Percentiles rank a stretch among this genome's conserved stretches.
Evolutionary conservation across 495 filamentous ascomycete species (phyloP).

Genomic region (Neohortaea acidophila): DNA sequence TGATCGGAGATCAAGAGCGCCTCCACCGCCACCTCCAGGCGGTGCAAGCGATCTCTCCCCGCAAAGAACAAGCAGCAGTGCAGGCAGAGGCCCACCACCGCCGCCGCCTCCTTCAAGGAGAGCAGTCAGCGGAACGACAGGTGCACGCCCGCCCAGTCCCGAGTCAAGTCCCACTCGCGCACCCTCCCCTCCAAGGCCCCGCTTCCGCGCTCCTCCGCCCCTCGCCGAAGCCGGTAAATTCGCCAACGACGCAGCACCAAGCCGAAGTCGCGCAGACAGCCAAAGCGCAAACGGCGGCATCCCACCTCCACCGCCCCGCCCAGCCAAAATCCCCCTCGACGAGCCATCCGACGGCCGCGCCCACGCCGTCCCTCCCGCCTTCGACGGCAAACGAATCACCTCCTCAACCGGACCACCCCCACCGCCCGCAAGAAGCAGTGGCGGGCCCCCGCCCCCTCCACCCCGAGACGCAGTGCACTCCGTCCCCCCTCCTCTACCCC

Average conservation of each 20-base stretch:
- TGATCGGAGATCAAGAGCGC: constrained; percentile 35
- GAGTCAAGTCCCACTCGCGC: constrained; percentile 36
- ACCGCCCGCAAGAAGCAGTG: constrained; percentile 47
- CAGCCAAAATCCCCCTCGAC: constrained; percentile 73
- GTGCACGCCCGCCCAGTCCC: constrained; percentile 26
- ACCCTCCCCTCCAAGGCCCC: constrained; percentile 31
- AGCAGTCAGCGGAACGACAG: constrained; percentile 26
- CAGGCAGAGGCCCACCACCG: constrained; percentile 58
- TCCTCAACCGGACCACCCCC: constrained; percentile 52
- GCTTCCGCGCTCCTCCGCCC: constrained; percentile 20
- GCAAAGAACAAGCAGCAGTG: constrained; percentile 42
- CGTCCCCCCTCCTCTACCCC: constrained; percentile 16
- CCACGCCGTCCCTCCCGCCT: constrained; percentile 73
- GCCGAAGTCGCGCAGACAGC: constrained; percentile 43
- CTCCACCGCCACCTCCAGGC: constrained; percentile 45
- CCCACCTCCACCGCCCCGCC: constrained; percentile 75
- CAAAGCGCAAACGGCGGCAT: constrained; percentile 45
- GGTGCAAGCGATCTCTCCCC: constrained; percentile 39
- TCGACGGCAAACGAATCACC: constrained; percentile 49
- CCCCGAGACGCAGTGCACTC: constrained; percentile 34
- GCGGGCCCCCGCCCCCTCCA: constrained; percentile 33
- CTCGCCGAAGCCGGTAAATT: constrained; percentile 21
- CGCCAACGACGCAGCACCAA: constrained; percentile 26
- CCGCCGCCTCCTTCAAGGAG: constrained; percentile 74
- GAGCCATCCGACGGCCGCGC: constrained; percentile 37